Conservation (phyloP, 108 stramenopile species). For the Nitzschia inconspicua region DNA sequence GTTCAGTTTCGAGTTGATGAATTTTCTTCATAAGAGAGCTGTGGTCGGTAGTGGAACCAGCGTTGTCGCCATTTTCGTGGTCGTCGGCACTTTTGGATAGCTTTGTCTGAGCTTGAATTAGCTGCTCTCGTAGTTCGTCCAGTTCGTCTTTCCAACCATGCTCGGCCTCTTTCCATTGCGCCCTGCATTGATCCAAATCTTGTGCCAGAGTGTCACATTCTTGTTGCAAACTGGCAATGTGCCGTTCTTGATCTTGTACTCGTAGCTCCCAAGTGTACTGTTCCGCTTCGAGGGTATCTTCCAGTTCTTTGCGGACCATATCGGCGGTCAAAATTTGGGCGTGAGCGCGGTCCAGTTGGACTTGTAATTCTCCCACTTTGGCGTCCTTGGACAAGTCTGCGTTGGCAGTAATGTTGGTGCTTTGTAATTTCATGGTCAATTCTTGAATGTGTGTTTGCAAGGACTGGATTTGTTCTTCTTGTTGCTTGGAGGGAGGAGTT, state of each 20-base stretch:
- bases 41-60: not conserved
- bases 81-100: not conserved
- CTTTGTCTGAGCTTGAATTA: conserved; percentile 11
- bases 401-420: not conserved
- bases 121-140: conserved; percentile 29
- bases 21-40: conserved; percentile 25
- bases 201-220: conserved; percentile 25
- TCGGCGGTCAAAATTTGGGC: conserved; percentile 64
- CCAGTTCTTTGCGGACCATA: conserved; percentile 61
- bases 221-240: conserved; percentile 28
- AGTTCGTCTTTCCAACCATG: conserved; percentile 39
- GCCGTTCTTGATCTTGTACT: conserved; percentile 58
- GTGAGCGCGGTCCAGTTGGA: conserved; percentile 58
- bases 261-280: conserved; percentile 66
- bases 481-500: not conserved
- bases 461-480: not conserved
- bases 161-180: conserved; percentile 53
- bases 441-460: conserved; percentile 1
- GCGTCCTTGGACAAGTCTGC: conserved; percentile 6
- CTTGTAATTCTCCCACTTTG: conserved; percentile 46
- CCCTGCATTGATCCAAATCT: conserved; percentile 36
- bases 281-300: conserved; percentile 66
- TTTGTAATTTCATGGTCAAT: not conserved
- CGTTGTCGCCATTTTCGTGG: not conserved
- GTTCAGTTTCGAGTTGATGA: conserved; percentile 44